Evolutionary conservation across 2,329 filamentous ascomycete species (phyloP), one percentile per base, ranked within the genome.

Genomic region (Cadophora luteo-olivacea): DNA sequence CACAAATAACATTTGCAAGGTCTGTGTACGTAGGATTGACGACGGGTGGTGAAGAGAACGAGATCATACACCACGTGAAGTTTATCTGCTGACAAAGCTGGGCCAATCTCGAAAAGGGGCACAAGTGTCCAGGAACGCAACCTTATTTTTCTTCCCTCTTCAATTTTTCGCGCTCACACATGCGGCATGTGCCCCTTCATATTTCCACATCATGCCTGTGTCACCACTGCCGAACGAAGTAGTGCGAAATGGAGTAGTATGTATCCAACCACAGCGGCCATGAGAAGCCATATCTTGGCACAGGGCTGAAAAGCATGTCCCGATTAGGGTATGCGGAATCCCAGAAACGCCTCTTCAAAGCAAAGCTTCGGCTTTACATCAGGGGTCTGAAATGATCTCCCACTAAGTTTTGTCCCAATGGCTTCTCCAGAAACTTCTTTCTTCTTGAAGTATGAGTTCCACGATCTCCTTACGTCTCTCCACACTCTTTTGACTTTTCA

Each of bases 281-380:
- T 45, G 22, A 24, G 11, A 45, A 25, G 57, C 57, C 57, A 22
- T 41, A 11, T 41, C 66, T 68, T 68, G 66, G 66, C 66, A 55
- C 61, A 68, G 61, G 66, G 66, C 61, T 68, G 66, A 68, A 45
- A 25, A 48, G 19, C 8, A 57, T 16, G 64, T 36, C 54, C 36
- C n/a, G 36, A 41, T 45, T 24, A 25, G 22, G 57, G 12, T 25
- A 19, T 3, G 14, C 33, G 61, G 49, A 12, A 55, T 36, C 19
- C 41, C 32, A 49, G 61, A 33, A 60, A 57, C 54, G 55, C 57
- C 41, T 64, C 49, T 25, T 38, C 32, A 49, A 68, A 25, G 66
- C 55, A 68, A 68, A 41, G 55, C 22, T 61, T 61, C 66, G 61
- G 65, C 60, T 58, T 67, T 48, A 14, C 12, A 8, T 61, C 54